Evolutionary conservation across 495 filamentous ascomycete genomes (phyloP).

Genomic region (Hypoxylon fragiforme): DNA sequence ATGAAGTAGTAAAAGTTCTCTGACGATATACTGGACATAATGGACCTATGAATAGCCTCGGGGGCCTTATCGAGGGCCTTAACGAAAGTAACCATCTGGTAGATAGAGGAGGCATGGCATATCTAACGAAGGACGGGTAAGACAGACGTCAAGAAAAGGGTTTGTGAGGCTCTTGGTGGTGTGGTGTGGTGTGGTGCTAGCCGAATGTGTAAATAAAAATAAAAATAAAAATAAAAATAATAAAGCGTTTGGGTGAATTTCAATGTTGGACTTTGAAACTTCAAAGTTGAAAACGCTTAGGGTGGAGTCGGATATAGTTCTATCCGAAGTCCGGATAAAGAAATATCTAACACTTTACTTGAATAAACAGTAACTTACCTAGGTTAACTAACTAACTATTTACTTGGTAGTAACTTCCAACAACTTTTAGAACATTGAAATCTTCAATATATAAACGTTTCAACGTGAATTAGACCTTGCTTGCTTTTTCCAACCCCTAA

Average conservation of each 20-base stretch:
- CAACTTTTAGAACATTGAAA: too few relatives aligned
- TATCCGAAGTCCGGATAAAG: neutral
- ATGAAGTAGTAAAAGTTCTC: constrained; percentile 14
- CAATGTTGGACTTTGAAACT: too few relatives aligned
- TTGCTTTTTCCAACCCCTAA: too few relatives aligned
- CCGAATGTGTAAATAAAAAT: neutral
- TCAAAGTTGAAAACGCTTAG: neutral
- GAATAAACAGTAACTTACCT: too few relatives aligned
- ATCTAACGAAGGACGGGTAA: constrained; percentile 6
- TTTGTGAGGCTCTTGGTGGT: constrained; percentile 5
- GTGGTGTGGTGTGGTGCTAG: neutral
- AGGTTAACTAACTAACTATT: too few relatives aligned
- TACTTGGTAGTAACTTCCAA: too few relatives aligned
- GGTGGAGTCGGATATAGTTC: neutral
- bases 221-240: neutral
- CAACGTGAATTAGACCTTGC: too few relatives aligned
- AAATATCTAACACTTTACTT: neutral
- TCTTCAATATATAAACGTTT: too few relatives aligned
- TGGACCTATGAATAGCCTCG: neutral
- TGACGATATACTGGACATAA: too few relatives aligned
- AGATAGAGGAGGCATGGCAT: constrained; percentile 33
- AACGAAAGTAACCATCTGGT: constrained; percentile 26
- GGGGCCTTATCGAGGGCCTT: constrained; percentile 2
- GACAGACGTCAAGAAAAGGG: constrained; percentile 20
- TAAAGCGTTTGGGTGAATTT: neutral